phyloP scores from a whole-genome alignment of 305 asterid species.

The Plantago lanceolata region DNA sequence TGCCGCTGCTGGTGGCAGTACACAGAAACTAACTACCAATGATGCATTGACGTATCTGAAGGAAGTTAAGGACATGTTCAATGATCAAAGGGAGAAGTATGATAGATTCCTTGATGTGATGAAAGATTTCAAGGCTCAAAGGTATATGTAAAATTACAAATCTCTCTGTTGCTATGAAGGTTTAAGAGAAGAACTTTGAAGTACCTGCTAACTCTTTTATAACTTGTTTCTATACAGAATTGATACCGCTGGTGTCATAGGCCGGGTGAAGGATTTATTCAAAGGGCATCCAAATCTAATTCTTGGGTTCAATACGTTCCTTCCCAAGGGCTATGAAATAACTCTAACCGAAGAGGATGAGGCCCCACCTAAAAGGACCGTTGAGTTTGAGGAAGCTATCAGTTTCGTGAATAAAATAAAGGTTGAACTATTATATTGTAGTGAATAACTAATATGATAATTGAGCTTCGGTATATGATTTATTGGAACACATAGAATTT shows the following conservation, averaged over 20 bases:
- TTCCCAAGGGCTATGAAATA: slow-evolving; percentile 95
- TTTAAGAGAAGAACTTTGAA: slow-evolving; percentile 14
- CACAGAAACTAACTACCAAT: slow-evolving; percentile 85
- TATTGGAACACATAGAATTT: slow-evolving; percentile 12
- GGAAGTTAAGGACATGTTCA: slow-evolving; percentile 98
- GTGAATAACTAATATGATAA: slow-evolving; percentile 4
- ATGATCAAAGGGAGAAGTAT: slow-evolving; percentile 87
- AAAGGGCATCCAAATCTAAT: slow-evolving; percentile 89
- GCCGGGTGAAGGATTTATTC: slow-evolving; percentile 86
- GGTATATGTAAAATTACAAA: slow-evolving; percentile 37
- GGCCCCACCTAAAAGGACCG: slow-evolving; percentile 84
- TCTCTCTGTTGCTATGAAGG: slow-evolving; percentile 17
- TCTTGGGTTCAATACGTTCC: slow-evolving; percentile 95
- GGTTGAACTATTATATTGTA: slow-evolving; percentile 37
- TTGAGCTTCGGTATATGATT: slow-evolving; percentile 16
- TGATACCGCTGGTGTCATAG: slow-evolving; percentile 88
- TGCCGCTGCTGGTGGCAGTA: slow-evolving; percentile 33
- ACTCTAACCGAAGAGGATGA: slow-evolving; percentile 82
- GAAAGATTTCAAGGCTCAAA: slow-evolving; percentile 98
- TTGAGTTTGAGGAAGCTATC: slow-evolving; percentile 94
- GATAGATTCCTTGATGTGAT: slow-evolving; percentile 95
- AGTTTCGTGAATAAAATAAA: slow-evolving; percentile 91
- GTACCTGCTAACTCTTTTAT: slow-evolving; percentile 20
- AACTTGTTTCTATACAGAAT: slow-evolving; percentile 48
- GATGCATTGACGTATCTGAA: slow-evolving; percentile 91